Evolutionary conservation across 1,284 basidiomycete genomes (phyloP).

Genomic region (Rhizoctonia solani): DNA sequence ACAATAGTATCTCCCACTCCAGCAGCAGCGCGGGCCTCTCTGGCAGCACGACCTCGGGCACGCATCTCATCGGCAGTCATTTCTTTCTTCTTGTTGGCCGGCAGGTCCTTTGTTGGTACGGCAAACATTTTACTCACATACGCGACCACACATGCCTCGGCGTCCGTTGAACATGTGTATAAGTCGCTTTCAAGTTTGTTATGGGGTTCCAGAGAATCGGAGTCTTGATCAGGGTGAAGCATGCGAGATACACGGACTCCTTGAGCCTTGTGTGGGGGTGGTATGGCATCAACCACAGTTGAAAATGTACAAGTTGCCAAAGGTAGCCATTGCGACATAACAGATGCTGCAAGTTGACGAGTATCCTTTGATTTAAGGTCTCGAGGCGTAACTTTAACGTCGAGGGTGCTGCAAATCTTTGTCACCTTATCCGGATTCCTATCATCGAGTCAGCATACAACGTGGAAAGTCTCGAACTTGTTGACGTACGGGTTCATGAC

Average conservation of each 20-base stretch:
- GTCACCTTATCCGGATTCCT: constrained; percentile 87
- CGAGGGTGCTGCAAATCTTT: constrained; percentile 86
- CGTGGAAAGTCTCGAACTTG: not conserved
- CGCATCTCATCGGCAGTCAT: constrained; percentile 90
- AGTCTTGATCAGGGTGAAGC: constrained; percentile 80
- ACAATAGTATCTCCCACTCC: constrained; percentile 42
- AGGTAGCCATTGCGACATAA: constrained; percentile 97
- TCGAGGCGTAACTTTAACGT: constrained; percentile 83
- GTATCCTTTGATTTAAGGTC: constrained; percentile 93
- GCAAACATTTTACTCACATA: constrained; percentile 99
- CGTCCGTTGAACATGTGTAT: constrained; percentile 69
- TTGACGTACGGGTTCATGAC: constrained; percentile 79
- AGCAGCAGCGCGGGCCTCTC: constrained; percentile 53
- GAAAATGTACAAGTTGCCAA: constrained; percentile 93
- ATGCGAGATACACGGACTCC: constrained; percentile 86
- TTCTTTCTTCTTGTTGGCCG: constrained; percentile 78
- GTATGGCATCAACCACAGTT: constrained; percentile 88
- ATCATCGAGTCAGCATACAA: constrained; percentile 12
- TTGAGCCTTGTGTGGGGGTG: constrained; percentile 85
- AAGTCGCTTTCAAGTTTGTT: constrained; percentile 84
- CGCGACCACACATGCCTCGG: constrained; percentile 69
- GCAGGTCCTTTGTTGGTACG: constrained; percentile 76
- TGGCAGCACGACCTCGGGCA: constrained; percentile 64
- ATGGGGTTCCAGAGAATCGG: constrained; percentile 60
- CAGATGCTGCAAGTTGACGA: constrained; percentile 77